These are phyloP conservation scores for Candida mesenterica DNA, from an alignment of 1,139 yeast genomes.

Conservation along the genomic window DNA sequence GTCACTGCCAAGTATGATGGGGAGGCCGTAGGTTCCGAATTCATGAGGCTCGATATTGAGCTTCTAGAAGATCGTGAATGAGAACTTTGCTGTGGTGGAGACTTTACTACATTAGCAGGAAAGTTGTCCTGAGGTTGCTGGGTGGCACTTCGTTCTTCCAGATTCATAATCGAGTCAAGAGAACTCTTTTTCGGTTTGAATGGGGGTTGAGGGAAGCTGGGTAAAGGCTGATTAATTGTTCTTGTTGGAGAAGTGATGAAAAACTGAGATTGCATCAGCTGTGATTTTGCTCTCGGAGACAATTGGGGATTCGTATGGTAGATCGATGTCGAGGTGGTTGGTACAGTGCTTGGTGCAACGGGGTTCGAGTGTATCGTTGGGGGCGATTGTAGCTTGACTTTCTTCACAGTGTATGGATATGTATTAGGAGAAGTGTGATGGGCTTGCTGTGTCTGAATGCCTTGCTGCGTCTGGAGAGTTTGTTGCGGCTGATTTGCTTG, in stretches of 20 bases:
- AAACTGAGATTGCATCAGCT: not conserved
- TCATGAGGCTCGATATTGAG: conserved; percentile 15
- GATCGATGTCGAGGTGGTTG: too few relatives aligned
- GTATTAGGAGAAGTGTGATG: too few relatives aligned
- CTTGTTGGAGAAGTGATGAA: not conserved
- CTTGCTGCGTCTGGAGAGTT: too few relatives aligned
- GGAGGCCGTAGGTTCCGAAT: conserved; percentile 8
- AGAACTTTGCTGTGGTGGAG: not conserved
- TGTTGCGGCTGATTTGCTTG: too few relatives aligned
- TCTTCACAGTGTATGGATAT: not conserved
- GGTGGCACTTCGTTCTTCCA: conserved; percentile 5
- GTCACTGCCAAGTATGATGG: not conserved
- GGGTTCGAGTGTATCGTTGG: conserved; percentile 5
- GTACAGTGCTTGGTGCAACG: not conserved
- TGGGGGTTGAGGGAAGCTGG: conserved; percentile 1
- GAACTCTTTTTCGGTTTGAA: conserved; percentile 5
- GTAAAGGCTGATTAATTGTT: not conserved
- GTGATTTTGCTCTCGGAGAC: conserved; percentile 1
- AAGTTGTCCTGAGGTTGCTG: not conserved
- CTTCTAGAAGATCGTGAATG: conserved; percentile 8
- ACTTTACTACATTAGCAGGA: conserved; percentile 1
- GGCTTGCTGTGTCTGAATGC: too few relatives aligned
- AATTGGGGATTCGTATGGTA: not conserved
- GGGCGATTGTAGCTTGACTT: conserved; percentile 4
- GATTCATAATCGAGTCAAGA: conserved; percentile 11